Percentiles rank a stretch among this genome's conserved stretches.
phyloP scores from a whole-genome alignment of 139 green algal species.

The Choricystis sp. region DNA sequence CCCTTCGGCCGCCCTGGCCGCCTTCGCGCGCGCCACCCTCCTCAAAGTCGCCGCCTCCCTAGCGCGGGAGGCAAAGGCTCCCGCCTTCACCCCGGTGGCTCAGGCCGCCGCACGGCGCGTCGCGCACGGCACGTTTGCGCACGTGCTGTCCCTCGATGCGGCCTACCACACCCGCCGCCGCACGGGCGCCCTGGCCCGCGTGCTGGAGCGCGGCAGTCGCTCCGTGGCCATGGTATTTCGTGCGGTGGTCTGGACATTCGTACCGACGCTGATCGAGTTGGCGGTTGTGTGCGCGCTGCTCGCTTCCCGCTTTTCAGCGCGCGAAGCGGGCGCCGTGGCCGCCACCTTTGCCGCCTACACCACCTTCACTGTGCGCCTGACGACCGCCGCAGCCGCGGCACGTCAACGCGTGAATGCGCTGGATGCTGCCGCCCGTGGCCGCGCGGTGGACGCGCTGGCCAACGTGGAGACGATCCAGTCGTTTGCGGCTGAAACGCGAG shows the following conservation, averaged over 20 bases:
- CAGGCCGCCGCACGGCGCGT: slow-evolving; percentile 42
- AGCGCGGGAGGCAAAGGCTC: not conserved
- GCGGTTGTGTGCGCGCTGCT: slow-evolving; percentile 67
- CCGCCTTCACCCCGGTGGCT: not conserved
- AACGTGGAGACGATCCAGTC: slow-evolving; percentile 89
- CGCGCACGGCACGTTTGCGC: slow-evolving; percentile 57
- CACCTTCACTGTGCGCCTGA: slow-evolving; percentile 63
- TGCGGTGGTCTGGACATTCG: slow-evolving; percentile 83
- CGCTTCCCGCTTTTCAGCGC: slow-evolving; percentile 30
- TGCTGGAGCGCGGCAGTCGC: slow-evolving; percentile 79
- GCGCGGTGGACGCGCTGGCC: slow-evolving; percentile 81
- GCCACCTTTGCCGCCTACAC: slow-evolving; percentile 77
- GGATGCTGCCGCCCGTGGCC: slow-evolving; percentile 1
- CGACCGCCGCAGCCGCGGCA: slow-evolving; percentile 17
- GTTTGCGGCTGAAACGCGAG: slow-evolving; percentile 17
- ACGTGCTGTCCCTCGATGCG: slow-evolving; percentile 69
- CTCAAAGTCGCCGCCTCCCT: not conserved
- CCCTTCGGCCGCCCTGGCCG: not conserved
- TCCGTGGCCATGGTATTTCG: slow-evolving; percentile 85
- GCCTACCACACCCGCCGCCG: slow-evolving; percentile 71
- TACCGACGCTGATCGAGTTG: slow-evolving; percentile 81
- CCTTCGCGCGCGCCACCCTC: not conserved
- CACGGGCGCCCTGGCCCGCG: slow-evolving; percentile 67
- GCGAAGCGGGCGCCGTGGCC: slow-evolving; percentile 44
- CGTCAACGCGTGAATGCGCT: not conserved